phyloP scores from a whole-genome alignment of 176 grass and related monocot species.

The Phragmites australis region DNA sequence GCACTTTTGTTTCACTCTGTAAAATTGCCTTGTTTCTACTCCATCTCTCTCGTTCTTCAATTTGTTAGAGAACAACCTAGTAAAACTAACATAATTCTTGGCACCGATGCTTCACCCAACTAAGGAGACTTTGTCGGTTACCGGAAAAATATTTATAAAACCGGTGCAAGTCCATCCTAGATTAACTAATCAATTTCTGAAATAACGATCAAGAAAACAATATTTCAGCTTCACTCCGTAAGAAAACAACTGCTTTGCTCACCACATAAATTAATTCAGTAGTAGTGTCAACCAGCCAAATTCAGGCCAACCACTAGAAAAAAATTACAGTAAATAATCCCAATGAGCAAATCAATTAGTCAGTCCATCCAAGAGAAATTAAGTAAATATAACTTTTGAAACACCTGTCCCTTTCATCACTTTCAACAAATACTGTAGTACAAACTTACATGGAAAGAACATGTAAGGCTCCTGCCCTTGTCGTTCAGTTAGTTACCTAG shows the following conservation, averaged over 20 bases:
- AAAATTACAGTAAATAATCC: constrained; percentile 2
- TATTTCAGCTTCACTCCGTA: constrained; percentile 8
- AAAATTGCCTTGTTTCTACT: constrained; percentile 45
- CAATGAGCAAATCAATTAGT: neutral
- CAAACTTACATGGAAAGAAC: constrained; percentile 14
- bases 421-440: neutral
- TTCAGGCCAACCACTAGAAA: neutral
- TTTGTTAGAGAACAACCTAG: constrained; percentile 47
- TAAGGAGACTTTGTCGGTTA: constrained; percentile 17
- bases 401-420: neutral
- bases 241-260: constrained; percentile 19
- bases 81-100: constrained; percentile 8
- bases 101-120: constrained; percentile 43
- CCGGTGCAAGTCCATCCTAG: neutral
- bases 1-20: neutral
- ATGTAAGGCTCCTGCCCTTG: constrained; percentile 16
- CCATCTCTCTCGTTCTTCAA: constrained; percentile 19
- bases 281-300: neutral
- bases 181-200: constrained; percentile 11
- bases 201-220: constrained; percentile 31
- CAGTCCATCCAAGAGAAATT: neutral
- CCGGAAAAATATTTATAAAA: neutral
- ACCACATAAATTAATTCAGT: neutral
- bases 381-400: neutral
- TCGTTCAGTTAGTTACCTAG: constrained; percentile 41